Evolutionary conservation across 2,329 filamentous ascomycete genomes (phyloP).

Genomic region (Gyromitra esculenta): DNA sequence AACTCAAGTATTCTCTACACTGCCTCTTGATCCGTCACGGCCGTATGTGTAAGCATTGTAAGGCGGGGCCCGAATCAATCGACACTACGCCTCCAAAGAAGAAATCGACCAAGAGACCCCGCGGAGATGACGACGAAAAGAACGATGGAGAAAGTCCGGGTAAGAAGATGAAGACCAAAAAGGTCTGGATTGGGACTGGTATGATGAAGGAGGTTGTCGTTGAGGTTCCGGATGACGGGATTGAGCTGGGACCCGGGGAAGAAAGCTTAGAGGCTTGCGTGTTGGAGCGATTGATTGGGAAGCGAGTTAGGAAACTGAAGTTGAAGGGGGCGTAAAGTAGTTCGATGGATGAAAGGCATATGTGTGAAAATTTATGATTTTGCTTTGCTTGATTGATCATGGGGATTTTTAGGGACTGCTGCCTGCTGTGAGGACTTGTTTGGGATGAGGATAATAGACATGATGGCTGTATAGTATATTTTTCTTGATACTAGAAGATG

Average conservation of each 20-base stretch:
- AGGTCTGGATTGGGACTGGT: constrained; percentile 51
- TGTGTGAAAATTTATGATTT: background rate
- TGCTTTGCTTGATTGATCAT: background rate
- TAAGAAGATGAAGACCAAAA: constrained; percentile 41
- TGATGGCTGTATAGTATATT: no score
- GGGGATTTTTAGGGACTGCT: background rate
- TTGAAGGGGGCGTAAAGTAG: background rate
- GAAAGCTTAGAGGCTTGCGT: constrained; percentile 48
- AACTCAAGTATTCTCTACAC: constrained; percentile 67
- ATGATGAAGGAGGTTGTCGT: constrained; percentile 55
- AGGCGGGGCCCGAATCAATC: constrained; percentile 35
- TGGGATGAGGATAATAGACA: background rate
- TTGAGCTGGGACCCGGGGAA: constrained; percentile 40
- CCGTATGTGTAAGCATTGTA: constrained; percentile 63
- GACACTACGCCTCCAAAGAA: constrained; percentile 11
- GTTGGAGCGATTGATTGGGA: constrained; percentile 47
- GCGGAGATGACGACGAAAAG: background rate
- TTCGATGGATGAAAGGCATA: background rate
- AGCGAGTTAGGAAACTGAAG: constrained; percentile 22
- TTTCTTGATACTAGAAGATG: no score
- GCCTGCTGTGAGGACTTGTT: no score
- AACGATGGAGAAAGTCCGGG: constrained; percentile 16
- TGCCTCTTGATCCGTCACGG: constrained; percentile 67
- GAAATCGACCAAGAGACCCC: background rate
- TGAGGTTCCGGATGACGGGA: constrained; percentile 38